Evolutionary conservation across 768 basidiomycete species (phyloP).

Genomic region (Mycena haematopus): DNA sequence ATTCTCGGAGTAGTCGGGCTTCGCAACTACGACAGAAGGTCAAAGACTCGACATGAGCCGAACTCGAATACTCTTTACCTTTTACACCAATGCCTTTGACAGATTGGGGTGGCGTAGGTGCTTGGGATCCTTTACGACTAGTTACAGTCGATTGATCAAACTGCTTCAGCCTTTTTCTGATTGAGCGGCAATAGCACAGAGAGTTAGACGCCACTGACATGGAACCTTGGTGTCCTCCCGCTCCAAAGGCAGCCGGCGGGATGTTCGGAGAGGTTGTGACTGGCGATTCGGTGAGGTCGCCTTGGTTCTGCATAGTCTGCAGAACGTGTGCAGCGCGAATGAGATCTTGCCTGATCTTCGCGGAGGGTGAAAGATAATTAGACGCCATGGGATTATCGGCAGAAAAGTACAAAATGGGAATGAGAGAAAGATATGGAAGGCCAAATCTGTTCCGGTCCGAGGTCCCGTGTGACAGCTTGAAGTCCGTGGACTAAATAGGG

Average conservation of each 20-base stretch:
- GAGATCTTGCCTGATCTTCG: slow-evolving; percentile 52
- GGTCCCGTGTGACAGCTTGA: background rate
- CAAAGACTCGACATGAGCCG: slow-evolving; percentile 11
- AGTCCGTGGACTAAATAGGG: too few relatives aligned
- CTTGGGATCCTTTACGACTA: slow-evolving; percentile 73
- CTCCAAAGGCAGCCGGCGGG: slow-evolving; percentile 70
- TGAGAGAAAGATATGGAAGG: background rate
- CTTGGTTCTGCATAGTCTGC: slow-evolving; percentile 54
- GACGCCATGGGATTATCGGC: slow-evolving; percentile 30
- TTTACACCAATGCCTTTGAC: slow-evolving; percentile 91
- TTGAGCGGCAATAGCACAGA: slow-evolving; percentile 2
- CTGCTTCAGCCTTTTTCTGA: slow-evolving; percentile 67
- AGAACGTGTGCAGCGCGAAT: slow-evolving; percentile 58
- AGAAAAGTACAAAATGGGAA: slow-evolving; percentile 5
- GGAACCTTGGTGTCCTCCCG: slow-evolving; percentile 54
- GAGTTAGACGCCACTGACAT: slow-evolving; percentile 23
- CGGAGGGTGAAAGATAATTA: slow-evolving; percentile 24
- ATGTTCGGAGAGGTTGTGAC: slow-evolving; percentile 46
- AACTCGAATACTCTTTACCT: slow-evolving; percentile 52
- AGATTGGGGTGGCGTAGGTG: slow-evolving; percentile 79
- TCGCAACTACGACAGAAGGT: slow-evolving; percentile 65
- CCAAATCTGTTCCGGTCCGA: background rate
- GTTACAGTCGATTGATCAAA: slow-evolving; percentile 79
- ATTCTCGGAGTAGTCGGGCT: slow-evolving; percentile 97
- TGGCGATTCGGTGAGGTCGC: slow-evolving; percentile 29